A percentile compares a stretch with the other conserved stretches of the same genome.
Conservation (phyloP, 106 monocot species). For the Posidonia australis region DNA sequence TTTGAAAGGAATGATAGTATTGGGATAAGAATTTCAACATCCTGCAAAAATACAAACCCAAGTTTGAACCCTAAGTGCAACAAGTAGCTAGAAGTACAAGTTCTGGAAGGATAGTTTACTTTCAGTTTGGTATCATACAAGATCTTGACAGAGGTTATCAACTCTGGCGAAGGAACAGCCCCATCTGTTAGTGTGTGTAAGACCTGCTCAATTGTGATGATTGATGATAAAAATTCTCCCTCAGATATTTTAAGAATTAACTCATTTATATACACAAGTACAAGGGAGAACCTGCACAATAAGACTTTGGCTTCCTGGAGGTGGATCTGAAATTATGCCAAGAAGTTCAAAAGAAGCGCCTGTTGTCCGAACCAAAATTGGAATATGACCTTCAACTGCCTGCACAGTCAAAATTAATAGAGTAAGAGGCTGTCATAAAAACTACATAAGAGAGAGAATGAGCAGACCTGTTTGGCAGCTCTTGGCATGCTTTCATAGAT, state of each 20-base stretch:
- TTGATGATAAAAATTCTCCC: not conserved
- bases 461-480: conserved; percentile 52
- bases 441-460: not conserved
- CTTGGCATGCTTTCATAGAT: conserved; percentile 54
- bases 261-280: too few relatives aligned
- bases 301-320: conserved; percentile 50
- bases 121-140: conserved; percentile 65
- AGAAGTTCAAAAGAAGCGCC: conserved; percentile 71
- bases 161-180: conserved; percentile 49
- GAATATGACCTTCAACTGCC: conserved; percentile 88
- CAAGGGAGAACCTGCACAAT: conserved; percentile 60
- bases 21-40: conserved; percentile 73
- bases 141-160: conserved; percentile 47
- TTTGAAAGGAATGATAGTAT: conserved; percentile 68
- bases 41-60: conserved; percentile 45
- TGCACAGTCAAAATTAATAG: conserved; percentile 27
- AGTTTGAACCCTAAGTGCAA: not conserved
- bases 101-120: conserved; percentile 25
- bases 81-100: not conserved
- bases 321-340: conserved; percentile 70
- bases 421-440: not conserved
- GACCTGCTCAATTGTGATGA: conserved; percentile 38
- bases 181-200: conserved; percentile 72
- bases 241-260: too few relatives aligned
- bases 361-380: conserved; percentile 72